Conservation (phyloP, 805 yeast genomes). For the Yarrowia osloensis region DNA sequence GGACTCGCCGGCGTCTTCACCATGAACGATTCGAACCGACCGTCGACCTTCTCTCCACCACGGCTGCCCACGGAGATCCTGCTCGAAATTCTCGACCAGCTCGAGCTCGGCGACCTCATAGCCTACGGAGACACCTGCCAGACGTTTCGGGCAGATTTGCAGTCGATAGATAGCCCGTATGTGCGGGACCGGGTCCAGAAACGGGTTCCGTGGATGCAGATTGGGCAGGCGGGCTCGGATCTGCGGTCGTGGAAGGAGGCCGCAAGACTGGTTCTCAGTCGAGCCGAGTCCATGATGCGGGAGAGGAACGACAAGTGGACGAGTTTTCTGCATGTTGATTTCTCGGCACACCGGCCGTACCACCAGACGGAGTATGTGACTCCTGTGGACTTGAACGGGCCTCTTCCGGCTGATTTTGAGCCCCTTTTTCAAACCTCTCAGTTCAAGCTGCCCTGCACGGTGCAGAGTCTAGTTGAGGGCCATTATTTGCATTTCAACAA, state of each 20-base stretch:
- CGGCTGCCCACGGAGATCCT: slow-evolving; percentile 15
- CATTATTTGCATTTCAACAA: neutral
- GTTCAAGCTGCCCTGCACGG: neutral
- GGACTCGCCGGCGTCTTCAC: no score
- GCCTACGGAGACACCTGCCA: slow-evolving; percentile 2
- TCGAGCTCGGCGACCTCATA: slow-evolving; percentile 9
- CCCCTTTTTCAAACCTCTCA: neutral
- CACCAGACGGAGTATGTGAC: neutral
- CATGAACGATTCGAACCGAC: no score
- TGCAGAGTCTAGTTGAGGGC: neutral
- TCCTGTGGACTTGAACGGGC: slow-evolving; percentile 1
- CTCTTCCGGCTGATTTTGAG: neutral
- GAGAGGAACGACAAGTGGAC: neutral
- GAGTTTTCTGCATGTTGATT: neutral
- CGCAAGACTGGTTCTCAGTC: neutral
- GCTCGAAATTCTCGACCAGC: slow-evolving; percentile 1
- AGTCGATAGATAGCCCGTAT: slow-evolving; percentile 3
- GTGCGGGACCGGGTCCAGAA: slow-evolving; percentile 5
- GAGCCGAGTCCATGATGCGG: neutral
- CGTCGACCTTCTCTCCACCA: no score
- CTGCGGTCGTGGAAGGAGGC: neutral
- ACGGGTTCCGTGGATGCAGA: slow-evolving; percentile 7
- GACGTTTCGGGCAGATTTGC: neutral
- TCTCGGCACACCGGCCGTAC: neutral
- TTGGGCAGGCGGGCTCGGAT: neutral